Evolutionary conservation across 352 stramenopile species (phyloP).

Genomic region (Globisporangium middletonii): DNA sequence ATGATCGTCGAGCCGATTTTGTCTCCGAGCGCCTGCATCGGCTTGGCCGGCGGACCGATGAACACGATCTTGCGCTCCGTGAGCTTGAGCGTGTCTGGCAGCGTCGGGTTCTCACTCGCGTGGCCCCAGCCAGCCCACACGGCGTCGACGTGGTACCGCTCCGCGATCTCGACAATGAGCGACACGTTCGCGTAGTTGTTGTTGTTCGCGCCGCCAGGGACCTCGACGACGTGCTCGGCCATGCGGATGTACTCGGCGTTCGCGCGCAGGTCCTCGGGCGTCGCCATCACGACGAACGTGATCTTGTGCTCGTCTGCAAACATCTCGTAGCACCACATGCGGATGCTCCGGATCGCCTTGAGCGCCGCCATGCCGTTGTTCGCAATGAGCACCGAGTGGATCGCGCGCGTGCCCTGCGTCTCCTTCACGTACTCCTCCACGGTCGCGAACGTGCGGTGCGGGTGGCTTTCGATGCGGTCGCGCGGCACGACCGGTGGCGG

Average conservation of each 20-base stretch:
- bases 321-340: conserved; percentile 98
- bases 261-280: conserved; percentile 97
- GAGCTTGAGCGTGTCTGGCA: conserved; percentile 93
- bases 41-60: conserved; percentile 95
- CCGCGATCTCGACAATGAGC: conserved; percentile 97
- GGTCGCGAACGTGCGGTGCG: conserved; percentile 74
- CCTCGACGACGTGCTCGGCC: conserved; percentile 99
- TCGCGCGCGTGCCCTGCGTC: conserved; percentile 86
- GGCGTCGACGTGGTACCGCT: conserved; percentile 94
- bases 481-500: conserved; percentile 10
- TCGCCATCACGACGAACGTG: conserved; percentile 99
- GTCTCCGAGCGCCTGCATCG: conserved; percentile 99
- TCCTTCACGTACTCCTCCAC: conserved; percentile 92
- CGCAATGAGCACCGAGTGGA: conserved; percentile 97
- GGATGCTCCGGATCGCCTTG: conserved; percentile 99
- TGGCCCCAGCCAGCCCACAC: conserved; percentile 99
- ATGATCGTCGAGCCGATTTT: conserved; percentile 99
- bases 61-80: conserved; percentile 95
- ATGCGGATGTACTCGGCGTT: conserved; percentile 99
- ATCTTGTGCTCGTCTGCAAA: conserved; percentile 94
- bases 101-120: conserved; percentile 96
- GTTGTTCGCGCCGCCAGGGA: conserved; percentile 99
- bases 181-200: conserved; percentile 99
- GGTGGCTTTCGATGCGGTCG: conserved; percentile 51
- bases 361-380: conserved; percentile 99